Percentiles rank a stretch among this genome's conserved stretches.
Evolutionary conservation across 306 rosid genomes (phyloP).

Genomic region (Erythrophleum fordii): DNA sequence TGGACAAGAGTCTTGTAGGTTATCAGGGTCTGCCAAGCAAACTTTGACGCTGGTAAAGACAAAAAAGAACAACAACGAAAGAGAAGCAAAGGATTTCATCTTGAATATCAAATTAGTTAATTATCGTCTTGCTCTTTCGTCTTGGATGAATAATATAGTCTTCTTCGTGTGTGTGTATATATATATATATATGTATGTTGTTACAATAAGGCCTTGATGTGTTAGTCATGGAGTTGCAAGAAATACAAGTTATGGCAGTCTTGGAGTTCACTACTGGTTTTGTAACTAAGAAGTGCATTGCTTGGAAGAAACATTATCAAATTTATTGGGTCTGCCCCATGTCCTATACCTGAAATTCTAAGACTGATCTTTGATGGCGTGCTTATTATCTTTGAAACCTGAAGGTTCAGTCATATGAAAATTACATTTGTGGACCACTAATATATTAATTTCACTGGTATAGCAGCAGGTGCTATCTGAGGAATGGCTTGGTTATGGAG

Average conservation of each 20-base stretch:
- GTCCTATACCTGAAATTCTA: neutral
- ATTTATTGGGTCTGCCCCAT: neutral
- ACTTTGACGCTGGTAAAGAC: slow-evolving; percentile 30
- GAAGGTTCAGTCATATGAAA: neutral
- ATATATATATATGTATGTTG: neutral
- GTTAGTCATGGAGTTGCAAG: slow-evolving; percentile 45
- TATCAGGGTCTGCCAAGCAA: slow-evolving; percentile 54
- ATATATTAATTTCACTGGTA: neutral
- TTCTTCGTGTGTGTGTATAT: slow-evolving; percentile 1
- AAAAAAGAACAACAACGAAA: slow-evolving; percentile 37
- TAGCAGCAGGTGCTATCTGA: neutral
- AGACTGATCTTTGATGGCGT: neutral
- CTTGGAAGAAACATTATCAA: slow-evolving; percentile 60
- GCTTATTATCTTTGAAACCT: neutral
- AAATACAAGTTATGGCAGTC: slow-evolving; percentile 54
- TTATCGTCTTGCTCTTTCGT: neutral
- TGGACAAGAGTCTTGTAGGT: slow-evolving; percentile 69
- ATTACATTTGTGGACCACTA: neutral
- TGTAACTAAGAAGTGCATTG: slow-evolving; percentile 52
- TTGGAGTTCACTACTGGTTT: slow-evolving; percentile 82
- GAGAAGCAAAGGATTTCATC: slow-evolving; percentile 32
- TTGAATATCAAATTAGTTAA: slow-evolving; percentile 20
- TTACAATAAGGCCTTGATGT: slow-evolving; percentile 7
- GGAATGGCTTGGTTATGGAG: slow-evolving; percentile 7
- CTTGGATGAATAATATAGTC: neutral